phyloP scores from a whole-genome alignment of 805 yeast species.

The Metschnikowia reukaufii region DNA sequence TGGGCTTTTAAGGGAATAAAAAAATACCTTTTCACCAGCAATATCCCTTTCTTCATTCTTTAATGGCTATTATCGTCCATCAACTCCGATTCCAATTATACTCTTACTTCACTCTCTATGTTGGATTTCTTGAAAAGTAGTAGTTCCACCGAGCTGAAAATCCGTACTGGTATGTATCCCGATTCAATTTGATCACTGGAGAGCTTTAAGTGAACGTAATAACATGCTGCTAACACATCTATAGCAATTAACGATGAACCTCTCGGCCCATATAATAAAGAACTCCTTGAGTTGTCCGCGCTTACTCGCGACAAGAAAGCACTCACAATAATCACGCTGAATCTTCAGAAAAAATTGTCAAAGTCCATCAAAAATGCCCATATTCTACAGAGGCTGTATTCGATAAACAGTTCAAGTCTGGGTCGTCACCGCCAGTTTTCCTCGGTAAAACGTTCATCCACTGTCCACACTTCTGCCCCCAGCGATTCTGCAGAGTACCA shows the following conservation, averaged over 20 bases:
- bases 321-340: constrained; percentile 38
- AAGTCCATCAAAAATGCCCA: constrained; percentile 4
- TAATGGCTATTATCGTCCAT: not conserved
- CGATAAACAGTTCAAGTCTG: not conserved
- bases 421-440: not conserved
- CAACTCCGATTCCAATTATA: not conserved
- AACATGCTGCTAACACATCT: not conserved
- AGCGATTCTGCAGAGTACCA: constrained; percentile 4
- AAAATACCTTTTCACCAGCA: too few relatives aligned
- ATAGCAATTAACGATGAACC: constrained; percentile 53
- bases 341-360: constrained; percentile 42
- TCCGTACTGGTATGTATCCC: constrained; percentile 17
- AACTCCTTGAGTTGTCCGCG: constrained; percentile 51
- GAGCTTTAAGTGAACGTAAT: not conserved
- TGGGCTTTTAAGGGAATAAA: not conserved
- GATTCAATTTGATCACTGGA: too few relatives aligned
- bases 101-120: constrained; percentile 1
- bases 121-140: constrained; percentile 5
- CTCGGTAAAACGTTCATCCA: constrained; percentile 4
- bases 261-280: constrained; percentile 56
- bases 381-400: constrained; percentile 6
- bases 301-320: constrained; percentile 44
- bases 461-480: constrained; percentile 5
- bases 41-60: not conserved
- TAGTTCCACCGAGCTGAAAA: constrained; percentile 12